Percentiles rank a stretch among this genome's conserved stretches.
Evolutionary conservation across 148 eudicot species (phyloP).

Genomic region (Camellia granthamiana): DNA sequence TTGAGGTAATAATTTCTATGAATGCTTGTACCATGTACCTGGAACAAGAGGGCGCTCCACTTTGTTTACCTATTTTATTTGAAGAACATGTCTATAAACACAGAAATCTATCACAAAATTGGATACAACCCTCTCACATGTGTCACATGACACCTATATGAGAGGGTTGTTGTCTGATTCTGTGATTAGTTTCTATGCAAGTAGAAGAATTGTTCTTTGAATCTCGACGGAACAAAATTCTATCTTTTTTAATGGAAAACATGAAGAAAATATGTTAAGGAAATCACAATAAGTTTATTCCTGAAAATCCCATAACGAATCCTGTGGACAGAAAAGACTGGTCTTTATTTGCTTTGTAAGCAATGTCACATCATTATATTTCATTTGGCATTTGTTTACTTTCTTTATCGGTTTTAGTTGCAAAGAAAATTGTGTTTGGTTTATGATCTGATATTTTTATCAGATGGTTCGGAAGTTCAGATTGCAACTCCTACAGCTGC

Average conservation of each 20-base stretch:
- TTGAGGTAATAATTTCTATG: constrained; percentile 57
- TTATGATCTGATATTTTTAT: not conserved
- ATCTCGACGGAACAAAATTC: not conserved
- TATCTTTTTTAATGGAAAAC: not conserved
- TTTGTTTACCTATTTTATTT: not conserved
- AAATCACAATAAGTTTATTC: not conserved
- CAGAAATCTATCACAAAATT: too few species aligned
- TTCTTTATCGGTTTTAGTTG: not conserved
- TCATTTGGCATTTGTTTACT: not conserved
- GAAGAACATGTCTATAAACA: too few species aligned
- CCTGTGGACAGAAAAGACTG: not conserved
- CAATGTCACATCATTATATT: not conserved
- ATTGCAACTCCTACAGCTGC: constrained; percentile 58
- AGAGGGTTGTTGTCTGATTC: too few species aligned
- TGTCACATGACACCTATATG: too few species aligned
- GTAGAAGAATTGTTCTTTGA: not conserved
- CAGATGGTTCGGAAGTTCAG: constrained; percentile 87
- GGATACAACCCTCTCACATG: too few species aligned
- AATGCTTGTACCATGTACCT: not conserved
- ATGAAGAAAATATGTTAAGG: not conserved
- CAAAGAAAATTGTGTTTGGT: not conserved
- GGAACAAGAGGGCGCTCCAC: not conserved
- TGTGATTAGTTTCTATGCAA: too few species aligned
- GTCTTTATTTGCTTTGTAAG: not conserved
- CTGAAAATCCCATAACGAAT: not conserved